Conservation (phyloP, 768 basidiomycete genomes). For the Serendipita sp. region DNA sequence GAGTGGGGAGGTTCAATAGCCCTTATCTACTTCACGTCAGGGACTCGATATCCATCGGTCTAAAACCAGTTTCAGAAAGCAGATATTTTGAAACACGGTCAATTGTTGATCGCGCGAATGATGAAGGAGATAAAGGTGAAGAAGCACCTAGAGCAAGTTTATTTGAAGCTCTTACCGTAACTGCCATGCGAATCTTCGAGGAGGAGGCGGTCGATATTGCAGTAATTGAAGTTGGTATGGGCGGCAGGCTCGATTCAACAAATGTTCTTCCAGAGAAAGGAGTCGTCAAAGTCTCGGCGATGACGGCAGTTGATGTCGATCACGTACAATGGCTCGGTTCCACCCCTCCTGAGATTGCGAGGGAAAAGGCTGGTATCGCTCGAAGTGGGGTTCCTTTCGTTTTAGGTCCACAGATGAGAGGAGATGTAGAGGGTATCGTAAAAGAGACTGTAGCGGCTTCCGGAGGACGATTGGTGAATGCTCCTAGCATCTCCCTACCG, state of each 20-base stretch:
- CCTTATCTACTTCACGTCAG: conserved; percentile 69
- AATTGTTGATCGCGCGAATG: conserved; percentile 34
- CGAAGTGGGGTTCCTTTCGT: conserved; percentile 45
- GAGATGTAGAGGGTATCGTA: conserved; percentile 22
- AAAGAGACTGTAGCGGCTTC: conserved; percentile 19
- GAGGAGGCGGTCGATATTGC: conserved; percentile 53
- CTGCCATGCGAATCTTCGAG: conserved; percentile 65
- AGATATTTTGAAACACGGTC: conserved; percentile 32
- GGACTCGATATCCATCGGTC: conserved; percentile 62
- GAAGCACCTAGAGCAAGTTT: conserved; percentile 29
- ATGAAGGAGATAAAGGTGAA: conserved; percentile 22
- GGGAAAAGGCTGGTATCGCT: conserved; percentile 72
- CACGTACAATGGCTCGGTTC: conserved; percentile 81
- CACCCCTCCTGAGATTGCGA: conserved; percentile 55
- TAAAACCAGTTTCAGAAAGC: conserved; percentile 29
- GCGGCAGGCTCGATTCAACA: conserved; percentile 82
- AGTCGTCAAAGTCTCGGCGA: conserved; percentile 51
- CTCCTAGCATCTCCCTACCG: background rate
- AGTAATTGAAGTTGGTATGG: conserved; percentile 89
- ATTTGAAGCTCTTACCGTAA: conserved; percentile 78
- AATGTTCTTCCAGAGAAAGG: conserved; percentile 61
- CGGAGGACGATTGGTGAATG: background rate
- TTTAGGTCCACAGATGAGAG: conserved; percentile 43
- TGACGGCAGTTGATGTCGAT: conserved; percentile 82
- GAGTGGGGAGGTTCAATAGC: conserved; percentile 75